Evolutionary conservation across 495 filamentous ascomycete species (phyloP), one percentile per base, ranked within the genome.

Genomic region (Xylaria telfairii): DNA sequence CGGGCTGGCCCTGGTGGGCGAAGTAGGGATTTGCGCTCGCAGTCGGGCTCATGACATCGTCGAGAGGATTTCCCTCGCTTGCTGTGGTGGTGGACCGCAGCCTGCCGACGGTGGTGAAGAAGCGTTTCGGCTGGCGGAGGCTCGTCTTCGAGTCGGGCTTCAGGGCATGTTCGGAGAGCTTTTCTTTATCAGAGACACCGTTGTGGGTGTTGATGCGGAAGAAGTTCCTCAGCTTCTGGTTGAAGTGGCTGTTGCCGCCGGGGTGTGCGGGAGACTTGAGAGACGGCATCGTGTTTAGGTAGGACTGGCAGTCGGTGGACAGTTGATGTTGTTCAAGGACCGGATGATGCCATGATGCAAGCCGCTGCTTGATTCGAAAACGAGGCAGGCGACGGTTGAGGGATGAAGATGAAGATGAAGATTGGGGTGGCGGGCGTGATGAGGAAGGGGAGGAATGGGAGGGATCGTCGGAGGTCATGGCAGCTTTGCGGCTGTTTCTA

Each of bases 1-100:
- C 90, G 24, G 96, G 96, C 70, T 94, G 95, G 65, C 96, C 96
- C 79, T 99, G 96, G 79, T 98, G 96, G 60, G 90, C 92, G 80
- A 99, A 99, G 77, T 99, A 99, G 4, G 96, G 96, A 77, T 99
- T 99, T 37, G 95, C 96, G 72, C 94, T 90, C 19, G 95, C 96
- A 21, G 94, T 98, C 28, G 96, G 96, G 71, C 94, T 97, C 68
- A 97, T 86, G 73, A 87, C 85, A 78, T 97, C 94, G 75, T 97
- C 95, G 51, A 97, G 86, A 47, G 90, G 88, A 77, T 98, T 93
- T 73, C 95, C 93, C 78, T 98, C 96, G 80, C 94, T 97, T 54
- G 94, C 94, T 30, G 96, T 94, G 13, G 96, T 98, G 49, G 90
- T 90, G 46, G 95, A 97, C 75, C 89, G 83, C 75, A 87, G 91